A percentile compares a stretch with the other conserved stretches of the same genome.
These are phyloP conservation scores for Verticillium isaacii DNA, from an alignment of 2,329 filamentous ascomycete genomes.

Conservation along the genomic window DNA sequence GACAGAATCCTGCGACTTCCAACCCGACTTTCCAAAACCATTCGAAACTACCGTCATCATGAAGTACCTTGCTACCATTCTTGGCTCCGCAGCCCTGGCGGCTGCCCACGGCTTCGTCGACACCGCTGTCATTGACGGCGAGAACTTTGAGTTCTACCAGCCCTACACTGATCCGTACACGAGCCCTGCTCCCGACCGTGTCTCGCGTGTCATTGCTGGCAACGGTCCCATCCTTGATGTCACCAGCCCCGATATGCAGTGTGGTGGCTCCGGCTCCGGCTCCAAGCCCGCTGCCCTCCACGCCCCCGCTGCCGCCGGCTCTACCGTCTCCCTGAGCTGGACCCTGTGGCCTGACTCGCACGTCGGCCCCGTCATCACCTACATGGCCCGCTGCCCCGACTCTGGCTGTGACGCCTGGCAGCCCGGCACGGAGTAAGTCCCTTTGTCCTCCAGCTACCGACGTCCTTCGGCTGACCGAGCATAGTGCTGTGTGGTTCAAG, in stretches of 20 bases:
- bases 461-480: slow-evolving; percentile 14
- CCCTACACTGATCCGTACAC: slow-evolving; percentile 39
- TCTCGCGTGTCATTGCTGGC: slow-evolving; percentile 51
- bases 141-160: slow-evolving; percentile 25
- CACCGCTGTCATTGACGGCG: slow-evolving; percentile 35
- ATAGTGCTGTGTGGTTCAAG: slow-evolving; percentile 49
- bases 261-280: slow-evolving; percentile 44
- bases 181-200: slow-evolving; percentile 35
- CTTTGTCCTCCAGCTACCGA: too few species aligned
- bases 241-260: slow-evolving; percentile 49
- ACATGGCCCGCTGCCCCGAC: slow-evolving; percentile 55
- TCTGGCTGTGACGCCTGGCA: slow-evolving; percentile 43
- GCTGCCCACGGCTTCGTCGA: slow-evolving; percentile 45
- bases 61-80: slow-evolving; percentile 13
- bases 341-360: slow-evolving; percentile 47
- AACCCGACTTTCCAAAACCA: neutral
- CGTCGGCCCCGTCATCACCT: slow-evolving; percentile 51
- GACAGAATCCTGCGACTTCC: neutral
- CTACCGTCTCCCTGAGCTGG: slow-evolving; percentile 49
- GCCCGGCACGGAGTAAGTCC: slow-evolving; percentile 35
- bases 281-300: slow-evolving; percentile 49
- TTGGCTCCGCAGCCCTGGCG: slow-evolving; percentile 32
- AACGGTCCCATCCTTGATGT: slow-evolving; percentile 55
- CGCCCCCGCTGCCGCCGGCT: slow-evolving; percentile 48
- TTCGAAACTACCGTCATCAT: slow-evolving; percentile 5